phyloP scores from a whole-genome alignment of 352 stramenopile species.

The Globisporangium paroecandrum region DNA sequence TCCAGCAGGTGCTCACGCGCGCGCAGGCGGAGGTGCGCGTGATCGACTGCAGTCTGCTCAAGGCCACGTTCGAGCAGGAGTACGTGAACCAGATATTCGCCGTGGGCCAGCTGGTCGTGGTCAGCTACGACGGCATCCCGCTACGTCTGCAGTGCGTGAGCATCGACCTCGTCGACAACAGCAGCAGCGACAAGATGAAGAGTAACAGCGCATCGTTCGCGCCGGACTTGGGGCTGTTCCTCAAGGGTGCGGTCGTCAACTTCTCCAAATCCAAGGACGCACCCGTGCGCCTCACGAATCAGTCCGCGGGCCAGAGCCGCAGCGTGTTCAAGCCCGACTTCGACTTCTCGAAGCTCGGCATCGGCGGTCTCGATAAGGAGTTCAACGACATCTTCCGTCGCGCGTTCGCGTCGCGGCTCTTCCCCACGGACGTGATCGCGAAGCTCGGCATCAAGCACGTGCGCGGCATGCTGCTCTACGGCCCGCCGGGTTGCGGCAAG shows the following conservation, averaged over 20 bases:
- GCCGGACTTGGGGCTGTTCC: slow-evolving; percentile 47
- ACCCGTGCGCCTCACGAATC: slow-evolving; percentile 74
- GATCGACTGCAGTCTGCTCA: slow-evolving; percentile 72
- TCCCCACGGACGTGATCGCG: slow-evolving; percentile 93
- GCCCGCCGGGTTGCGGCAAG: slow-evolving; percentile 91
- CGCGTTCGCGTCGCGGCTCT: slow-evolving; percentile 97
- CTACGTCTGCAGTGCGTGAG: slow-evolving; percentile 58
- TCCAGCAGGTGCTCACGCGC: slow-evolving; percentile 74
- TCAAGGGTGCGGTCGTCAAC: slow-evolving; percentile 65
- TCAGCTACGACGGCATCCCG: slow-evolving; percentile 60
- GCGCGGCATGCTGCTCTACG: slow-evolving; percentile 88
- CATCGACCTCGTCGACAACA: slow-evolving; percentile 52
- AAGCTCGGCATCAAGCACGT: slow-evolving; percentile 99
- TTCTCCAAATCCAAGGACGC: slow-evolving; percentile 80
- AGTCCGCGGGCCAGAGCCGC: slow-evolving; percentile 67
- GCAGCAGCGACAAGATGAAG: slow-evolving; percentile 22
- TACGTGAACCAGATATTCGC: slow-evolving; percentile 77
- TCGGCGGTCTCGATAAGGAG: slow-evolving; percentile 98
- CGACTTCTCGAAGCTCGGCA: slow-evolving; percentile 98
- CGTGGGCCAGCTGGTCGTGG: slow-evolving; percentile 67
- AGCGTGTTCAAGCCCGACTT: slow-evolving; percentile 96
- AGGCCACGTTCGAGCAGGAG: slow-evolving; percentile 61
- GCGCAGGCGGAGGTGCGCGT: slow-evolving; percentile 54
- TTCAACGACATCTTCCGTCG: slow-evolving; percentile 99
- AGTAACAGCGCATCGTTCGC: slow-evolving; percentile 24